Evolutionary conservation across 139 green algal species (phyloP), one percentile per base, ranked within the genome.

Genomic region (Eudorina sp.): DNA sequence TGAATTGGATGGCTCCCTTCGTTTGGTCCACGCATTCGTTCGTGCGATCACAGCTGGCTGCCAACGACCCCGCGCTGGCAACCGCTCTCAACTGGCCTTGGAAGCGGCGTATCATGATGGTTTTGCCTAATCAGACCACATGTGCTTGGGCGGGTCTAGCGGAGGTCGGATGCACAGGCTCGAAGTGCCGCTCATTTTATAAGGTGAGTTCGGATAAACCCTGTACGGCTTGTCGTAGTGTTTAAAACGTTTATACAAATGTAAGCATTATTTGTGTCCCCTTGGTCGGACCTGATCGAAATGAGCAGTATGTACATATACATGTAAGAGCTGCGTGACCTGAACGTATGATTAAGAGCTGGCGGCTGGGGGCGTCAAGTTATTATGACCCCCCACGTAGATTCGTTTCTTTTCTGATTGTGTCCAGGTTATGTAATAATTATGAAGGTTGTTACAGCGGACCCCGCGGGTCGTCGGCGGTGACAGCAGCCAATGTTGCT

Each of bases 101-200:
- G 0, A 53, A 38, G 27, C 77, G 77, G 46, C 77, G 77, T 36
- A 21, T 72, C 36, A 41, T 84, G 36, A 6, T 72, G 7, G 36
- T 84, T 4, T 34, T 84, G 77, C 77, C 77, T 13, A 8, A 6
- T 0, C 51, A 84, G 77, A 38, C 25, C 36, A 53, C 40, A 36
- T 84, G 77, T 53, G 36, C 36, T 36, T 85, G 53, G 31, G 58
- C 55, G 5, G 78, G 55, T 0, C 78, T 85, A 14, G 78, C 55
- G 8, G 78, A 85, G 16, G 55, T 85, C 23, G 23, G 27, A 11
- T 85, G 78, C 55, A 18, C 38, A 27, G 29, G 78, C 23, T 3
- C 38, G 13, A 58, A 27, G 1, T 85, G 78, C 53, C 55, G 55
- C 40, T 40, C 19, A 23, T 85, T 45, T 40, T 60, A 75, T 40